A percentile compares a stretch with the other conserved stretches of the same genome.
Conservation (phyloP, 805 yeast genomes). For the Lipomyces starkeyi region DNA sequence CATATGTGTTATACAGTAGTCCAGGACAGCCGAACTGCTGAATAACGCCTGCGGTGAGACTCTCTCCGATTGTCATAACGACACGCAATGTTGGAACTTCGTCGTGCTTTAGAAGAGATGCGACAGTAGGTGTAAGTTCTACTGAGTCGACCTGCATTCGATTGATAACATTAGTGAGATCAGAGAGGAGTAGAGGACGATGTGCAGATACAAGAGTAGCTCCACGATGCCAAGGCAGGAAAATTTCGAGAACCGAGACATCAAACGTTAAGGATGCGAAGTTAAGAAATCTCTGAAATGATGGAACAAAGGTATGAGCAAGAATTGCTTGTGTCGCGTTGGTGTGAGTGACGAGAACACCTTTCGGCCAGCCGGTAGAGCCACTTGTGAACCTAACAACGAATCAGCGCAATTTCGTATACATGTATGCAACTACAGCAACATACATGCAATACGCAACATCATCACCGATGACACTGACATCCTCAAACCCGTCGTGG, state of each 20-base stretch:
- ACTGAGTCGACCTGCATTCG: conserved; percentile 29
- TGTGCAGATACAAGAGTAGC: conserved; percentile 36
- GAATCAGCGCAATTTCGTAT: background rate
- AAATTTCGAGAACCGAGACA: conserved; percentile 41
- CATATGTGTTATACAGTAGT: conserved; percentile 39
- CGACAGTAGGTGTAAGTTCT: conserved; percentile 42
- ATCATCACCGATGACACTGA: conserved; percentile 6
- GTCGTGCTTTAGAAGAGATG: conserved; percentile 27
- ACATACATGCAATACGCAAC: conserved; percentile 36
- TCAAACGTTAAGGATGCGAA: conserved; percentile 42
- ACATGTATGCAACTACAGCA: background rate
- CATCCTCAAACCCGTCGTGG: background rate
- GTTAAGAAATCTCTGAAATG: conserved; percentile 37
- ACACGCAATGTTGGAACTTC: conserved; percentile 26
- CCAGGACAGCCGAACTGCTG: conserved; percentile 33
- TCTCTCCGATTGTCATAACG: conserved; percentile 41
- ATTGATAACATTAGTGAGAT: conserved; percentile 29
- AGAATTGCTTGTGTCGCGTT: conserved; percentile 36
- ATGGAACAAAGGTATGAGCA: conserved; percentile 38
- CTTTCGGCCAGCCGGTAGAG: conserved; percentile 61
- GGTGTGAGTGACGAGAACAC: conserved; percentile 48
- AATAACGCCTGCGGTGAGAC: conserved; percentile 35
- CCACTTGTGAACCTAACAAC: conserved; percentile 54
- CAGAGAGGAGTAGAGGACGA: conserved; percentile 28
- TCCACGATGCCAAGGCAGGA: conserved; percentile 36